Base-by-base conservation (phyloP, 2,329 filamentous ascomycete genomes). In the Pseudogymnoascus sp. region DNA sequence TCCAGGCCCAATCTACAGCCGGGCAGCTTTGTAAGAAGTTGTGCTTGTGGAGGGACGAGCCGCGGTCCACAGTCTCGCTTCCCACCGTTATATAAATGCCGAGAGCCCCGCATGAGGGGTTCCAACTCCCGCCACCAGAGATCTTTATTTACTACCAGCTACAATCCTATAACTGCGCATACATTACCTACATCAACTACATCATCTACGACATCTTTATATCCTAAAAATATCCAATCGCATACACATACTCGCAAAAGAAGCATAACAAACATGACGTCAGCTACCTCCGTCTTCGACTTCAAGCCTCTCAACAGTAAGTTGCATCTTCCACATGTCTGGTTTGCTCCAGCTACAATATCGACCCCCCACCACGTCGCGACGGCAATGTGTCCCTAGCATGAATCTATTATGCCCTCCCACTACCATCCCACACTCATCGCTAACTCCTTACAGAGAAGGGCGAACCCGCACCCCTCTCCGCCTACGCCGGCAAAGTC, bases 401-500 rank as follows among this genome's bases (percentile, higher is more conserved):
- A 33, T 33, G 2, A 0, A 58, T 19, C 8, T 35, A 2, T 11
- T 5, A 11, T 22, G 12, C 36, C 7, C 23, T 39, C 19, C 16
- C 30, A 41, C 39, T 36, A 42, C 58, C 45, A 39, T 61, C 66
- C 63, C 59, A 19, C 30, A n/a, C 19, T 16, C 42, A 23, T 60
- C 36, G 62, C 68, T 62, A 67, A 42, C 41, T 65, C 65, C 66
- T 12, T n/a, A 68, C 72, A 91, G 88, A 92, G 74, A 88, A 86
- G 75, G 92, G 91, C 75, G 73, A 84, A 62, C 83, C 89, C 68
- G 88, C 88, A 73, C 80, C 86, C 64, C 82, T 97, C 67, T 73
- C 79, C 68, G 77, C 87, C 65, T 90, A 91, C 79, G 86, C 90
- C 75, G 90, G 89, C 83, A 97, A 97, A 78, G 93, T 97, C 69